Base-by-base conservation (phyloP, 2,329 filamentous ascomycete species). In the Keithomyces neogunnii region DNA sequence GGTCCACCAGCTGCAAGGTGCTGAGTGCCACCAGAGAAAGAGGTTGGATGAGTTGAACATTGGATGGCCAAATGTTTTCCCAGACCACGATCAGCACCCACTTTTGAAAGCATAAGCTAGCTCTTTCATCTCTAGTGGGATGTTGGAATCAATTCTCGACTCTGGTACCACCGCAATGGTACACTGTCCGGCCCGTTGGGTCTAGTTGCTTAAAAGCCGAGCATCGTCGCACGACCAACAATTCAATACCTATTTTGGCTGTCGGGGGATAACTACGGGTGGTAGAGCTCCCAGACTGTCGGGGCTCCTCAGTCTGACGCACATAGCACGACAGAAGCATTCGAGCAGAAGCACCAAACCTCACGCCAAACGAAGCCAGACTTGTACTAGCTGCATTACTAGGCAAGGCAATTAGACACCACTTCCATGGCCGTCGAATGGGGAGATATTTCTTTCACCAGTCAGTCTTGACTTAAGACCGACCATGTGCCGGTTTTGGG, bases 351-450 rank as follows among this genome's bases (percentile, higher is more conserved):
- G 26, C 30, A 13, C 43, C 43, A 19, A 38, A 45, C 31, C 51
- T 45, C 50, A 50, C 49, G 52, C 51, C 31, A 45, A 33, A 50
- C 40, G 30, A 40, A 40, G 11, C 39, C 40, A 51, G 44, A 29
- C 26, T 36, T 35, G 26, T 42, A 26, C 40, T 30, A 30, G 46
- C 38, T 40, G 38, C 38, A 40, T 40, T 5, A 40, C 8, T 19
- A 19, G 19, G 19, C 19, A 19, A 19, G 19, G 19, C 19, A 19
- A 19, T 19, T 19, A 19, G 19, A 19, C 19, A 19, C 19, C 19
- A 19, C 19, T 19, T 19, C 19, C 19, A 19, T 19, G 19, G 19
- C 19, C 19, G 19, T 19, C 19, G 19, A 19, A 19, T 19, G 19
- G 19, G 19, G 19, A 1, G 19, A 19, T 19, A 19, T 19, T 19